Evolutionary conservation across 2,329 filamentous ascomycete species (phyloP).

Genomic region (Lachnellula suecica): DNA sequence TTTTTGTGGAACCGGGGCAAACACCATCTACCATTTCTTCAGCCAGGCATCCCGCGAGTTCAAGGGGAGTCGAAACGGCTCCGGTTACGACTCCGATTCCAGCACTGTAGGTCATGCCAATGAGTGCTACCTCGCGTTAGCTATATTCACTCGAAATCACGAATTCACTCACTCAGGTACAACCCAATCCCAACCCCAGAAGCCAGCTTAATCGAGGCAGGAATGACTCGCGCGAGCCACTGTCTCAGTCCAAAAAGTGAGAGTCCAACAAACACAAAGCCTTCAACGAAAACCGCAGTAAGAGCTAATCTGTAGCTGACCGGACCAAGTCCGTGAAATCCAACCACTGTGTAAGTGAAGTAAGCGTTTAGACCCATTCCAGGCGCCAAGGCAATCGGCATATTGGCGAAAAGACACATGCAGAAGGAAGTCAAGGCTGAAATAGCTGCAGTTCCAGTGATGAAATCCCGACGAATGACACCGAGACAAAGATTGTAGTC

Average conservation of each 20-base stretch:
- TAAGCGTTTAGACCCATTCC: conserved; percentile 83
- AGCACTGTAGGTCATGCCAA: conserved; percentile 74
- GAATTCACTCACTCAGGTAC: conserved; percentile 44
- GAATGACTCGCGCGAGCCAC: conserved; percentile 81
- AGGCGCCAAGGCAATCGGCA: conserved; percentile 66
- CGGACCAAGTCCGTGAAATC: conserved; percentile 68
- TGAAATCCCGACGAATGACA: conserved; percentile 60
- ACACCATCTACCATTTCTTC: conserved; percentile 41
- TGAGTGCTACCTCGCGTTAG: conserved; percentile 44
- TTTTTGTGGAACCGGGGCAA: conserved; percentile 65
- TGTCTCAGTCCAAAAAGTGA: conserved; percentile 78
- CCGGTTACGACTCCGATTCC: conserved; percentile 77
- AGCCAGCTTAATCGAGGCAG: conserved; percentile 79
- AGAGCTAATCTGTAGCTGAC: conserved; percentile 74
- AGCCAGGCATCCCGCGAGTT: conserved; percentile 58
- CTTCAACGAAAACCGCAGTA: conserved; percentile 84
- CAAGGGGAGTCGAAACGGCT: conserved; percentile 62
- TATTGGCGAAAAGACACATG: conserved; percentile 78
- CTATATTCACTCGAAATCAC: neutral
- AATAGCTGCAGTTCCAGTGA: conserved; percentile 82
- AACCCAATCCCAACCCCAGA: conserved; percentile 84
- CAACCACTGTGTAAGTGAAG: conserved; percentile 75
- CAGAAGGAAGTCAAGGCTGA: conserved; percentile 72
- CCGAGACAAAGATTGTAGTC: conserved; percentile 61
- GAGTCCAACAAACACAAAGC: conserved; percentile 77